Conservation (phyloP, 1,284 basidiomycete species). For the Lentinus polychrous region DNA sequence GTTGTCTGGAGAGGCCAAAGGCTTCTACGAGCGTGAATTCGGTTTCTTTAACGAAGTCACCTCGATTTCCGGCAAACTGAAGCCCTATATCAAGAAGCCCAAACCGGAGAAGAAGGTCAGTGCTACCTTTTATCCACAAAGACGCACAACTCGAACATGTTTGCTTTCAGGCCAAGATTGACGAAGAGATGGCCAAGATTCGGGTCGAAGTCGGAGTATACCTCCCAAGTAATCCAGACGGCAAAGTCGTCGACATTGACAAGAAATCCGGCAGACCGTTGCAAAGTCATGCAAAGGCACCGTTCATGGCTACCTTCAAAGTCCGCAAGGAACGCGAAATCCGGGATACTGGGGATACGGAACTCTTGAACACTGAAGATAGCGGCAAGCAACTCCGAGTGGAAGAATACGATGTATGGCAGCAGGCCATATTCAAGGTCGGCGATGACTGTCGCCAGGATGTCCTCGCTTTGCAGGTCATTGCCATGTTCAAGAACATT, state of each 20-base stretch:
- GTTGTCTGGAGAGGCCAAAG: constrained; percentile 85
- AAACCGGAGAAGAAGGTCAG: constrained; percentile 95
- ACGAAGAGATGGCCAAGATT: constrained; percentile 99
- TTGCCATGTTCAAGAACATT: constrained; percentile 99
- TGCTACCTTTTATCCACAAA: not conserved
- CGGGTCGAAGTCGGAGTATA: constrained; percentile 92
- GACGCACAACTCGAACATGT: constrained; percentile 3
- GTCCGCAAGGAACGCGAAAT: constrained; percentile 77
- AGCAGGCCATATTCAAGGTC: constrained; percentile 99
- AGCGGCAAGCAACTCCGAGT: constrained; percentile 47
- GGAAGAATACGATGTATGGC: constrained; percentile 87
- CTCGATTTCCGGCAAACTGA: constrained; percentile 95
- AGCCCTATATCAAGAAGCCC: constrained; percentile 93
- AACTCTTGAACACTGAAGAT: constrained; percentile 64
- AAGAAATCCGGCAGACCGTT: constrained; percentile 94
- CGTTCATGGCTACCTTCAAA: constrained; percentile 99
- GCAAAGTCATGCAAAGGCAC: constrained; percentile 98
- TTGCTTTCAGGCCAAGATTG: constrained; percentile 82
- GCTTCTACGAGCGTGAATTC: constrained; percentile 95
- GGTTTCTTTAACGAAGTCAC: constrained; percentile 96
- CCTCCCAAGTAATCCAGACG: constrained; percentile 96
- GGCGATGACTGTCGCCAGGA: constrained; percentile 99
- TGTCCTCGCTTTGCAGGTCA: constrained; percentile 91
- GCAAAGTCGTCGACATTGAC: constrained; percentile 93
- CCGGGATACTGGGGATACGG: constrained; percentile 51